These are phyloP conservation scores for Silene latifolia DNA, from an alignment of 148 eudicot species.

Conservation along the genomic window DNA sequence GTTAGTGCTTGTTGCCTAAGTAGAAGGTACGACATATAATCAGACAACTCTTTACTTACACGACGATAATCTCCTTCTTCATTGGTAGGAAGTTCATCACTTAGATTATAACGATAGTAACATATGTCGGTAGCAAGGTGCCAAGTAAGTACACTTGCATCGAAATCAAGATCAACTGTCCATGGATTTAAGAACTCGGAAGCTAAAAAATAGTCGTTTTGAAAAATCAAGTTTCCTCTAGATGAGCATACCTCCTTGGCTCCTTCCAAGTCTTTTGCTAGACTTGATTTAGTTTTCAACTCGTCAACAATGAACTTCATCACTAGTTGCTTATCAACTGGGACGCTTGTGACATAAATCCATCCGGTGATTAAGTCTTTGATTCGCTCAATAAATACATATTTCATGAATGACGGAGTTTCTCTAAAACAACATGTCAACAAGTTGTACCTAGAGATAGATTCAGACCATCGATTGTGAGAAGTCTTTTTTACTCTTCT, in stretches of 20 bases:
- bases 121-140: slow-evolving; percentile 34
- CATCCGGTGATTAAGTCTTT: neutral
- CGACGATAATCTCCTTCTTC: neutral
- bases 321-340: neutral
- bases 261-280: neutral
- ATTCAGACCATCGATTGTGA: slow-evolving; percentile 24
- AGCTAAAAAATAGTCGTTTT: neutral
- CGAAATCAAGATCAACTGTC: slow-evolving; percentile 17
- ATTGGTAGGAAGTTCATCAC: too few relatives aligned
- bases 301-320: slow-evolving; percentile 18
- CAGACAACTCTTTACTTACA: slow-evolving; percentile 24
- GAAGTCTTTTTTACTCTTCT: neutral
- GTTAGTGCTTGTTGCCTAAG: slow-evolving; percentile 24
- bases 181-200: slow-evolving; percentile 14
- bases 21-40: slow-evolving; percentile 38
- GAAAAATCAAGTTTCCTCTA: neutral
- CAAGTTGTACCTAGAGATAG: slow-evolving; percentile 18
- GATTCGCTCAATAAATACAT: neutral
- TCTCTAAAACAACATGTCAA: slow-evolving; percentile 11
- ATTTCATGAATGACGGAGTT: neutral
- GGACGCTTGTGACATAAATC: neutral
- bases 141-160: slow-evolving; percentile 23
- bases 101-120: neutral
- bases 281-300: slow-evolving; percentile 9
- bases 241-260: slow-evolving; percentile 10